Base-by-base conservation (phyloP, 805 yeast genomes). In the Spathaspora girioi region DNA sequence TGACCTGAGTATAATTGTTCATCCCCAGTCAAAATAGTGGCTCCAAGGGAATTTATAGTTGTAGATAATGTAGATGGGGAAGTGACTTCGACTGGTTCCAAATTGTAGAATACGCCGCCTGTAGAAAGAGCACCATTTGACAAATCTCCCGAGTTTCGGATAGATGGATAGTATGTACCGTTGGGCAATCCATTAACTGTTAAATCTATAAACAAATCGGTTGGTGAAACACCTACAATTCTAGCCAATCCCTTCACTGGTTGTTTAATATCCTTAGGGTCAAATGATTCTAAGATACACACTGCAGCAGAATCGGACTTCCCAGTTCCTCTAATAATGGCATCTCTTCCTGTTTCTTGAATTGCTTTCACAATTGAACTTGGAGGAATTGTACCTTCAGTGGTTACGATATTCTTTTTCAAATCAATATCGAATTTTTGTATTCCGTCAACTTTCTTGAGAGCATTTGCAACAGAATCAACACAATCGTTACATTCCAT, bases 241-340 rank as follows among this genome's bases (percentile, higher is more conserved):
- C 98, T 77, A 1, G 92, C 96, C 42, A 92, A 75, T 0, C 98
- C 98, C 61, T 87, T 83, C 20, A 93, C 96, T 0, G 92, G 88
- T 40, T 76, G 73, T 12, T 64, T 64, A 19, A 52, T 54, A 56
- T 78, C 80, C 26, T 68, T 69, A 1, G 71, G 69, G 47, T 75
- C 81, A 59, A 86, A 87, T 17, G 87, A 78, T 64, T 93, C 98
- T 51, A 92, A 69, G 46, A 92, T 92, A 57, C 94, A 83, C 31
- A 92, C 98, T 0, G 97, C 97, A 0, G 97, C 96, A 17, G 88
- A 79, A 65, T 92, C 86, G 15, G 96, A 86, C 51, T 75, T 78
- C 2, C 97, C 97, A 0, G 97, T 83, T 6, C 98, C 98, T 53
- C 98, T 77, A 20, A 93, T 86, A 56, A 93, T 89, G 3, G 97